Percentiles rank a stretch among this genome's conserved stretches.
phyloP scores from a whole-genome alignment of 768 basidiomycete species.

The Lentinula sp. region DNA sequence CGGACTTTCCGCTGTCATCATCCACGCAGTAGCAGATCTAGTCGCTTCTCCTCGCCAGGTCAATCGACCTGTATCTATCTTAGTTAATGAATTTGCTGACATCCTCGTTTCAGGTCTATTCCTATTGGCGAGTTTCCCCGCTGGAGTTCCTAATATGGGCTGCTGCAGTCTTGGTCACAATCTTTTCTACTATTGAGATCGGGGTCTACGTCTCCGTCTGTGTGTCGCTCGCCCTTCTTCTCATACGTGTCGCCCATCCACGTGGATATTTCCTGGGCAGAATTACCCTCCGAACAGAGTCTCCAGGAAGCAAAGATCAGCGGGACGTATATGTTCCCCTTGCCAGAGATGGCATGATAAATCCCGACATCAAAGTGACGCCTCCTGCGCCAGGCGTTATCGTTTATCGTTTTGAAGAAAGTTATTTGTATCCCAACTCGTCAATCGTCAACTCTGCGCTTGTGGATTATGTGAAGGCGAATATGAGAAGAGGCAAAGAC shows the following conservation, averaged over 20 bases:
- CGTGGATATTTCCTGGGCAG: constrained; percentile 89
- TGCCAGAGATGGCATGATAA: constrained; percentile 49
- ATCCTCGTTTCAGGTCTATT: constrained; percentile 49
- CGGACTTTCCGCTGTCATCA: constrained; percentile 88
- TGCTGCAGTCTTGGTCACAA: constrained; percentile 81
- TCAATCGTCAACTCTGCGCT: constrained; percentile 63
- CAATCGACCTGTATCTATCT: constrained; percentile 6
- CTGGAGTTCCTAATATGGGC: constrained; percentile 87
- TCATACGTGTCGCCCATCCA: constrained; percentile 84
- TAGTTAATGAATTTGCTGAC: not conserved
- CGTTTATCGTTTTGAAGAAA: constrained; percentile 90
- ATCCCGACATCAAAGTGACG: constrained; percentile 63
- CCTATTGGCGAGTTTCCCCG: constrained; percentile 92
- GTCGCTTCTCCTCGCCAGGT: constrained; percentile 75
- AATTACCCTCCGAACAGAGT: constrained; percentile 50
- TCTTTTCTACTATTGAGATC: constrained; percentile 92
- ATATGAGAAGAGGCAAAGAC: constrained; percentile 74
- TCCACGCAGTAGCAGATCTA: constrained; percentile 86
- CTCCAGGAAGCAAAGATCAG: constrained; percentile 24
- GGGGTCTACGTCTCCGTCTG: constrained; percentile 86
- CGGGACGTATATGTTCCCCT: constrained; percentile 88
- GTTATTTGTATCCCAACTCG: constrained; percentile 80
- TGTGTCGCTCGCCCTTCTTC: constrained; percentile 73
- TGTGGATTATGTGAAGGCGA: constrained; percentile 74
- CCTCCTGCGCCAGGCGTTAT: constrained; percentile 83